Percentiles rank a stretch among this genome's conserved stretches.
These are phyloP conservation scores for Graphilbum fragrans DNA, from an alignment of 2,329 filamentous ascomycete species.

Conservation along the genomic window DNA sequence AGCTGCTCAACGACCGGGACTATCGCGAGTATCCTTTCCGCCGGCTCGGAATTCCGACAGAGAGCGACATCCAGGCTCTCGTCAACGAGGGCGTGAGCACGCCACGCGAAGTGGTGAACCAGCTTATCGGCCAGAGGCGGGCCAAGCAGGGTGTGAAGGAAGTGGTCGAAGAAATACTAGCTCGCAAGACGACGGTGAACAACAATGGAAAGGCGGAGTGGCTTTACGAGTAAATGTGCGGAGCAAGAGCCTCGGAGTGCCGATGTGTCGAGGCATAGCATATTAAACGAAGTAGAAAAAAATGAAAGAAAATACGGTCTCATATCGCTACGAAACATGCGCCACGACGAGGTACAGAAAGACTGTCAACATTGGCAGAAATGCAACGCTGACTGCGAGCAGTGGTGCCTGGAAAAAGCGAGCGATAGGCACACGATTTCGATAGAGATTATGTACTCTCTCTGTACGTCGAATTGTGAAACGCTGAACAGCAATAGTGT, in stretches of 20 bases:
- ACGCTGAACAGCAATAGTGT: no score
- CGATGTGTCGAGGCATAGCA: neutral
- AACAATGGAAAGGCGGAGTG: slow-evolving; percentile 17
- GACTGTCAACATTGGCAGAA: no score
- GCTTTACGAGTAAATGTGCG: slow-evolving; percentile 9
- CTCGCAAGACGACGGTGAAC: slow-evolving; percentile 41
- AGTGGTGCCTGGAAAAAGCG: no score
- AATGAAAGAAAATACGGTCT: neutral
- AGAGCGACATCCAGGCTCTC: slow-evolving; percentile 42
- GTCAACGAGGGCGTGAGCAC: slow-evolving; percentile 27
- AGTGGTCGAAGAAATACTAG: slow-evolving; percentile 57
- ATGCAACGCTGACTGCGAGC: no score
- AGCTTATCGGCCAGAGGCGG: slow-evolving; percentile 46
- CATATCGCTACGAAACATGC: no score
- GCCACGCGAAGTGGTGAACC: slow-evolving; percentile 46
- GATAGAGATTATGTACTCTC: no score
- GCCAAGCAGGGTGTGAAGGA: slow-evolving; percentile 58
- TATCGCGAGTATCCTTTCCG: slow-evolving; percentile 65
- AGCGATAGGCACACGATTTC: no score
- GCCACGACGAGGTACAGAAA: no score
- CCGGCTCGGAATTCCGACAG: slow-evolving; percentile 60
- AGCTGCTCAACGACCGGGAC: slow-evolving; percentile 48
- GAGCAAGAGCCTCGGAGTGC: neutral
- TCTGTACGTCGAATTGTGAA: no score
- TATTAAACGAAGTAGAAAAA: neutral